Evolutionary conservation across 2,329 filamentous ascomycete genomes (phyloP).

Genomic region (Macrophomina pseudophaseolina): DNA sequence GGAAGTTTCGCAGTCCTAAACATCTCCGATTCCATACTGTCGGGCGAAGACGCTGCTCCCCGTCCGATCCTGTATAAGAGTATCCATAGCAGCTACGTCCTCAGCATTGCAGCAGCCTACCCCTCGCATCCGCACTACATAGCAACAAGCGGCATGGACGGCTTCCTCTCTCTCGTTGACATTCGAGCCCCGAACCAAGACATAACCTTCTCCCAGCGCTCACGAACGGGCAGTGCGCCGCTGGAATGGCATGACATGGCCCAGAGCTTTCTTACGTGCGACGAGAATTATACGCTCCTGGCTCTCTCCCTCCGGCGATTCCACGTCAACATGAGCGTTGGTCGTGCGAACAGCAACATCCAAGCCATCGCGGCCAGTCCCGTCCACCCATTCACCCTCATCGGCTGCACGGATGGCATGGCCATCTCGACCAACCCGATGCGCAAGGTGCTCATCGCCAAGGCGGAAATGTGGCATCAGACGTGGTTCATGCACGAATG

Average conservation of each 20-base stretch:
- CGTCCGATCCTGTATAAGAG: slow-evolving; percentile 51
- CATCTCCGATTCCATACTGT: slow-evolving; percentile 41
- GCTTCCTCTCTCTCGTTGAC: slow-evolving; percentile 61
- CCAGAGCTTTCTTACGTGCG: slow-evolving; percentile 59
- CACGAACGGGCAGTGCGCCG: slow-evolving; percentile 54
- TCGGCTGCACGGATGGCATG: slow-evolving; percentile 58
- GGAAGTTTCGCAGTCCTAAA: slow-evolving; percentile 63
- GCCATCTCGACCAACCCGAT: slow-evolving; percentile 59
- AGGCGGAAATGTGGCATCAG: slow-evolving; percentile 58
- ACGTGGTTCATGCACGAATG: slow-evolving; percentile 65
- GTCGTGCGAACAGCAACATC: slow-evolving; percentile 44
- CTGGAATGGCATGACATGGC: slow-evolving; percentile 62
- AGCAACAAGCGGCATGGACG: slow-evolving; percentile 59
- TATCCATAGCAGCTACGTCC: slow-evolving; percentile 54
- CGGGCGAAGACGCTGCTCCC: slow-evolving; percentile 26
- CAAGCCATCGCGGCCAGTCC: slow-evolving; percentile 54
- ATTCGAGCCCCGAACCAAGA: slow-evolving; percentile 54
- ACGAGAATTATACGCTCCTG: slow-evolving; percentile 60
- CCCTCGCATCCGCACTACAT: slow-evolving; percentile 60
- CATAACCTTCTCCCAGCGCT: slow-evolving; percentile 52
- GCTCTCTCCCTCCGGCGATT: slow-evolving; percentile 58
- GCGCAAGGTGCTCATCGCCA: slow-evolving; percentile 55
- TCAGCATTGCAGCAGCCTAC: slow-evolving; percentile 55
- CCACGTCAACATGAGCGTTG: slow-evolving; percentile 51
- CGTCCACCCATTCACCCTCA: slow-evolving; percentile 60